These are phyloP conservation scores for Collybia sordida DNA, from an alignment of 768 basidiomycete species.

Conservation along the genomic window DNA sequence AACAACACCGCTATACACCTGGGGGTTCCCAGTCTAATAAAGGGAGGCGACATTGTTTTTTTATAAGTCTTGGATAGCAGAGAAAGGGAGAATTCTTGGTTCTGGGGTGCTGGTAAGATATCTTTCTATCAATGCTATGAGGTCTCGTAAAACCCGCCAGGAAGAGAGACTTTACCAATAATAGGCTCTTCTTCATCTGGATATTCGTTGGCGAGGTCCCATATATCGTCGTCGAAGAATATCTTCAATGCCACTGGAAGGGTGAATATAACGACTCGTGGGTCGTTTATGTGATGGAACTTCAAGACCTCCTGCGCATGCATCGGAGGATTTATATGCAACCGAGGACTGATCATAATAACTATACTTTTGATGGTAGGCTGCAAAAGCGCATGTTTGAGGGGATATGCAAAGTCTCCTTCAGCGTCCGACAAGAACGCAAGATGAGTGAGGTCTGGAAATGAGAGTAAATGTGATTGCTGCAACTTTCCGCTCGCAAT, in stretches of 20 bases:
- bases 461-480: not conserved
- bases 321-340: not conserved
- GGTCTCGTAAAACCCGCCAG: too few species aligned
- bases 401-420: not conserved
- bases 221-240: constrained; percentile 19
- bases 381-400: constrained; percentile 8
- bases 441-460: not conserved
- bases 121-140: not conserved
- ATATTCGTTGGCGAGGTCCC: constrained; percentile 17
- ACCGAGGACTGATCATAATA: constrained; percentile 9
- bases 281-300: constrained; percentile 10
- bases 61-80: not conserved
- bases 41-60: too few species aligned
- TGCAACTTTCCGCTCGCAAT: not conserved
- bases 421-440: constrained; percentile 10
- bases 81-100: constrained; percentile 1
- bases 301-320: constrained; percentile 2
- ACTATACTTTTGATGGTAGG: constrained; percentile 10
- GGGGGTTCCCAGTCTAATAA: too few species aligned
- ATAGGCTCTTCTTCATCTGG: constrained; percentile 15
- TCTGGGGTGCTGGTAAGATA: not conserved
- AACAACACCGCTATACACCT: too few species aligned
- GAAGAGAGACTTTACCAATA: not conserved
- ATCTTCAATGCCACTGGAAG: constrained; percentile 9
- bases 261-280: constrained; percentile 14